Conservation (phyloP, 177 flowering plant genomes). For the Vitis hybrid region DNA sequence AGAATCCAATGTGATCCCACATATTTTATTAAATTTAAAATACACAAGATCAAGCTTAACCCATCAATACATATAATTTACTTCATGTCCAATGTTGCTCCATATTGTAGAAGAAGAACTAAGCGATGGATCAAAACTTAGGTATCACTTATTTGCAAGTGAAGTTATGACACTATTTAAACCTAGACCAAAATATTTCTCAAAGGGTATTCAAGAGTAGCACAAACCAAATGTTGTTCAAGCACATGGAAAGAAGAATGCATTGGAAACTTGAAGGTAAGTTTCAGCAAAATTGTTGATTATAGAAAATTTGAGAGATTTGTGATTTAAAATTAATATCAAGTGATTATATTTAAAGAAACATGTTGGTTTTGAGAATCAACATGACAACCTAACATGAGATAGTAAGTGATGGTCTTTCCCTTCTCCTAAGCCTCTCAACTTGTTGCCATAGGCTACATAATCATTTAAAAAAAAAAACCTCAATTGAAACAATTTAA, state of each 20-base stretch:
- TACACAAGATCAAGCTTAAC: not conserved
- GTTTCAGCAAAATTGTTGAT: not conserved
- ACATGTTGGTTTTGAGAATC: too few relatives aligned
- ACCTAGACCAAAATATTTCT: constrained; percentile 73
- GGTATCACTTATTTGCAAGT: constrained; percentile 53
- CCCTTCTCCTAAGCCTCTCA: too few relatives aligned
- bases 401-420: too few relatives aligned
- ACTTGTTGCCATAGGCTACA: too few relatives aligned
- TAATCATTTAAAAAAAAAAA: too few relatives aligned
- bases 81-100: constrained; percentile 88
- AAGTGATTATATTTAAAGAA: too few relatives aligned
- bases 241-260: constrained; percentile 50
- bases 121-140: constrained; percentile 46
- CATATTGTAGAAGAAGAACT: constrained; percentile 53
- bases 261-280: not conserved
- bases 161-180: constrained; percentile 39
- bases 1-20: not conserved
- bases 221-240: constrained; percentile 82
- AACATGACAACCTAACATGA: too few relatives aligned
- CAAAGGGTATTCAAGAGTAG: constrained; percentile 81
- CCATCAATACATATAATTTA: constrained; percentile 19
- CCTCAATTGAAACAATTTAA: too few relatives aligned
- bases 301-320: not conserved
- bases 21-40: not conserved
- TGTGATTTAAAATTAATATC: too few relatives aligned